Evolutionary conservation across 495 filamentous ascomycete species (phyloP).

Genomic region (Xylaria longipes): DNA sequence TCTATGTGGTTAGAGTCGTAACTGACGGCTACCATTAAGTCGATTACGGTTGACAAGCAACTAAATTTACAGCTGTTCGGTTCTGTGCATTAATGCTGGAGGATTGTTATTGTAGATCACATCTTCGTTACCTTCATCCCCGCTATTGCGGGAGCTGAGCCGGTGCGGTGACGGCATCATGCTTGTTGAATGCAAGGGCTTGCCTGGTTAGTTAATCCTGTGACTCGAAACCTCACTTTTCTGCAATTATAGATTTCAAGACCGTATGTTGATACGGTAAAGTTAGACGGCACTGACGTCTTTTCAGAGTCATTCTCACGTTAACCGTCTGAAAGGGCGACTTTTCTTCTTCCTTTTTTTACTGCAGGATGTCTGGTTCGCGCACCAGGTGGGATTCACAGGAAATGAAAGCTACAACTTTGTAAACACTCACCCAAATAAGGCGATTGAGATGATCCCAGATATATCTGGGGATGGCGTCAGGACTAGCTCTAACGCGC

Average conservation of each 20-base stretch:
- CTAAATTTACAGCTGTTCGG: no score
- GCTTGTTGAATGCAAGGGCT: background rate
- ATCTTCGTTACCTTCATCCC: background rate
- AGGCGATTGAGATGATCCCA: background rate
- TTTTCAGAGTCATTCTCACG: conserved; percentile 1
- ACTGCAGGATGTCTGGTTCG: background rate
- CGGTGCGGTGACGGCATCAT: background rate
- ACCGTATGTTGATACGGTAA: background rate
- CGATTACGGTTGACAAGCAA: no score
- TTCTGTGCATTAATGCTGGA: background rate
- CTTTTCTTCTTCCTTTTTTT: background rate
- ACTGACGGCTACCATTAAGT: background rate
- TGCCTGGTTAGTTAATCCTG: background rate
- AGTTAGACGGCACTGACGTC: background rate
- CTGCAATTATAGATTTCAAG: background rate
- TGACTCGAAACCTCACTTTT: background rate
- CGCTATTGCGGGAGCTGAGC: background rate
- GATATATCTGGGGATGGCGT: background rate
- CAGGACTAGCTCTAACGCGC: background rate
- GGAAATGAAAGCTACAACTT: background rate
- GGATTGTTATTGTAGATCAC: no score
- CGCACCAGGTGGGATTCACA: background rate
- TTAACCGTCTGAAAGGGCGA: background rate
- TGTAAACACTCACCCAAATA: background rate
- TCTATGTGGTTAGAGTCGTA: background rate